A percentile compares a stretch with the other conserved stretches of the same genome.
phyloP scores from a whole-genome alignment of 1,284 basidiomycete species.

The Trichosporon faecale region DNA sequence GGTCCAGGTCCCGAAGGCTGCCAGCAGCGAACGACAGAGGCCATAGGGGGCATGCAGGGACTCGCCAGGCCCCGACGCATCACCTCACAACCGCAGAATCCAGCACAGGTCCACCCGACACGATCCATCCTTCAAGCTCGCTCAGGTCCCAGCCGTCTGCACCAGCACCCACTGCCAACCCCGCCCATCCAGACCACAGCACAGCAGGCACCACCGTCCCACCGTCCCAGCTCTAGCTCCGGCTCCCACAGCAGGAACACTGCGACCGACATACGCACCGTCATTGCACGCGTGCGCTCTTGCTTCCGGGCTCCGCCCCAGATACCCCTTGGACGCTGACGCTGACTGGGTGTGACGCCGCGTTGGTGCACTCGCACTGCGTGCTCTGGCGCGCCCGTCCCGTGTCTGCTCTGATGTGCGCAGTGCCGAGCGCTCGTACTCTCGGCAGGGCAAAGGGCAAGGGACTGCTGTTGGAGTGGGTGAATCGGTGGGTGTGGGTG shows the following conservation, averaged over 20 bases:
- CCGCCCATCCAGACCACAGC: background rate
- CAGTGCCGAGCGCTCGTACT: slow-evolving; percentile 1
- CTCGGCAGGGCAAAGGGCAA: background rate
- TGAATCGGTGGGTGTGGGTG: background rate
- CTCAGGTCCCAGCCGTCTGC: background rate
- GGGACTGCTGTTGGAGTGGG: background rate
- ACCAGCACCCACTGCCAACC: background rate
- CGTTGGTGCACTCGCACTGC: background rate
- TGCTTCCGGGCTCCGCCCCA: background rate
- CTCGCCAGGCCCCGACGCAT: background rate
- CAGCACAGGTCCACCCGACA: background rate
- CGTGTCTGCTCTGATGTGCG: background rate
- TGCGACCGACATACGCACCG: background rate
- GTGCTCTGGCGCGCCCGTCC: background rate
- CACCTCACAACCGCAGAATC: background rate
- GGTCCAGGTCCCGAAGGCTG: slow-evolving; percentile 7
- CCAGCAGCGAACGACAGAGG: background rate
- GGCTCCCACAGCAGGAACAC: background rate
- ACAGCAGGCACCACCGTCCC: background rate
- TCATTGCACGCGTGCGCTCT: background rate
- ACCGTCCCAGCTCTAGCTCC: background rate
- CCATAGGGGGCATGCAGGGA: background rate
- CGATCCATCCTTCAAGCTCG: background rate
- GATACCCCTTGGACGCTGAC: background rate
- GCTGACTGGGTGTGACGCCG: background rate